Evolutionary conservation across 2,329 filamentous ascomycete species (phyloP).

Genomic region (Seiridium cupressi): DNA sequence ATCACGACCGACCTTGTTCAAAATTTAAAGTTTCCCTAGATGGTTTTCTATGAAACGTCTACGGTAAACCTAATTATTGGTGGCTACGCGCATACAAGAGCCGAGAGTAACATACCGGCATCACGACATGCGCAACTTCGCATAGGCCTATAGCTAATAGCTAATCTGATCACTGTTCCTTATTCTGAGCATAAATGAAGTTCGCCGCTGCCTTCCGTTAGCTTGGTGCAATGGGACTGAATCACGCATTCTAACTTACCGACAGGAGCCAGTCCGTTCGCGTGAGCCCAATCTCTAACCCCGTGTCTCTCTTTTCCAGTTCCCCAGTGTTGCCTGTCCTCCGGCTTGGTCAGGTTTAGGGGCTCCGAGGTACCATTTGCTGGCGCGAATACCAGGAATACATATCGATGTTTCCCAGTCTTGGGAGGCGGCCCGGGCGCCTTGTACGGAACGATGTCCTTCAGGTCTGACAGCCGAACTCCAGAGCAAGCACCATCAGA

Average conservation of each 20-base stretch:
- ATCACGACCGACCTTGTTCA: too few relatives aligned
- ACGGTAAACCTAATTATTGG: too few relatives aligned
- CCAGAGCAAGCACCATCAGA: slow-evolving; percentile 12
- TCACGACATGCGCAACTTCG: too few relatives aligned
- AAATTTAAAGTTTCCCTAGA: too few relatives aligned
- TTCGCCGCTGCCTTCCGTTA: slow-evolving; percentile 6
- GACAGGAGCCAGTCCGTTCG: slow-evolving; percentile 38
- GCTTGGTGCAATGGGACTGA: not conserved
- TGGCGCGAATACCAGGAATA: slow-evolving; percentile 37
- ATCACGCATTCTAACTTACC: slow-evolving; percentile 26
- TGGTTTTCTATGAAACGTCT: too few relatives aligned
- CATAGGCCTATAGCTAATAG: too few relatives aligned
- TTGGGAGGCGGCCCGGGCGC: slow-evolving; percentile 38
- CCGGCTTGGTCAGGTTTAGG: slow-evolving; percentile 32
- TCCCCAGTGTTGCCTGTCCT: slow-evolving; percentile 38
- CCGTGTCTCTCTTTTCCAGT: slow-evolving; percentile 32
- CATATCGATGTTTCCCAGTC: slow-evolving; percentile 42
- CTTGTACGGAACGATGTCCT: slow-evolving; percentile 38
- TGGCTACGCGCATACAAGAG: too few relatives aligned
- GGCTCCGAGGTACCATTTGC: slow-evolving; percentile 35
- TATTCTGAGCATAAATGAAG: slow-evolving; percentile 10
- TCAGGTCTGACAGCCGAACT: slow-evolving; percentile 20
- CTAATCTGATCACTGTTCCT: not conserved
- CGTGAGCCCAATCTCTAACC: slow-evolving; percentile 36
- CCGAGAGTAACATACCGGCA: too few relatives aligned